Percentiles rank a stretch among this genome's conserved stretches.
Evolutionary conservation across 495 filamentous ascomycete species (phyloP).

Genomic region (Aspergillus ellipticus): DNA sequence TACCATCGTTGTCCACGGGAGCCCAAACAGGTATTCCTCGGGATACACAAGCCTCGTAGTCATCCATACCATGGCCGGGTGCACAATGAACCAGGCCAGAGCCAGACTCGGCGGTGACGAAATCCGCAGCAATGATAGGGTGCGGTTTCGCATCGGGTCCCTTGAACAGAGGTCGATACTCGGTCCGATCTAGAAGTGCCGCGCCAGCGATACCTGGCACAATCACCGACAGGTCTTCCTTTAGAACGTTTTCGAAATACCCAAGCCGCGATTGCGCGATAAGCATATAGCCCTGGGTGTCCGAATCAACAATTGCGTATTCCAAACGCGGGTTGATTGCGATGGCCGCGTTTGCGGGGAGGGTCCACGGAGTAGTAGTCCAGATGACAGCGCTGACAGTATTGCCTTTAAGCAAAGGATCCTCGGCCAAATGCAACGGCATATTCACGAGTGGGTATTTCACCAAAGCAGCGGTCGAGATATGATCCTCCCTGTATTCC

Average conservation of each 20-base stretch:
- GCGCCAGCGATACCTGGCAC: slow-evolving; percentile 58
- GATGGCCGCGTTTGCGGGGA: slow-evolving; percentile 89
- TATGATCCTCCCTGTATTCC: slow-evolving; percentile 85
- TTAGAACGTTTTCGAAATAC: slow-evolving; percentile 41
- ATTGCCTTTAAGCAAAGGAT: slow-evolving; percentile 31
- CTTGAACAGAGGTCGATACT: slow-evolving; percentile 65
- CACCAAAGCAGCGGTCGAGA: slow-evolving; percentile 76
- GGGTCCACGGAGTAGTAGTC: slow-evolving; percentile 98
- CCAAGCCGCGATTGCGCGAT: slow-evolving; percentile 65
- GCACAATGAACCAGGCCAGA: slow-evolving; percentile 92
- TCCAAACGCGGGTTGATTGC: slow-evolving; percentile 68
- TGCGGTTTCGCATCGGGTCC: slow-evolving; percentile 50
- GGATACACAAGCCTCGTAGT: slow-evolving; percentile 76
- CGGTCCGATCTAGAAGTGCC: slow-evolving; percentile 55
- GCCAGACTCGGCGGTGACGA: slow-evolving; percentile 82
- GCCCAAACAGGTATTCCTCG: slow-evolving; percentile 66
- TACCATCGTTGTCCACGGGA: slow-evolving; percentile 76
- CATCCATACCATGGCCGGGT: slow-evolving; percentile 94
- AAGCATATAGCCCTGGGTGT: slow-evolving; percentile 53
- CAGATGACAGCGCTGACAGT: slow-evolving; percentile 75
- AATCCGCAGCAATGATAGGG: slow-evolving; percentile 73
- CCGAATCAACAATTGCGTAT: slow-evolving; percentile 65
- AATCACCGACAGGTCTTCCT: slow-evolving; percentile 47
- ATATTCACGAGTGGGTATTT: slow-evolving; percentile 65
- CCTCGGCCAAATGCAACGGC: slow-evolving; percentile 39